Evolutionary conservation across 495 filamentous ascomycete genomes (phyloP), one percentile per base, ranked within the genome.

Genomic region (Penicillium turbatum): DNA sequence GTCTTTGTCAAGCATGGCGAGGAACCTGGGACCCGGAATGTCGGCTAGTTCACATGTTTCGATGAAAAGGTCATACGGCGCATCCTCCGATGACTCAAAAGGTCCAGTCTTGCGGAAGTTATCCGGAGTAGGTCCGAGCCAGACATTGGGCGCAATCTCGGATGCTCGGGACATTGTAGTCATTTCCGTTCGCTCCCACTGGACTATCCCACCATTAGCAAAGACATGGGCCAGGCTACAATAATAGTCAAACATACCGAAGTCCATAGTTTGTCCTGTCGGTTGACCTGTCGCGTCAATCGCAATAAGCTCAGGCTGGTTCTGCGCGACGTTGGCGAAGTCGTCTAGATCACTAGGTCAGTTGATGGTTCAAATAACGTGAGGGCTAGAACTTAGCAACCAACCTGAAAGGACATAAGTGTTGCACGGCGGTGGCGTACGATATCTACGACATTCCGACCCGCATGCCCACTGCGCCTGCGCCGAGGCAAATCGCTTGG

Each of bases 181-280:
- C 93, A 98, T 98, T 66, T 98, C 93, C 37, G 82, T 57, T 44
- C 92, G 82, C 68, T 98, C 93, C 71, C 87, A 88, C 60, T 93
- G 85, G 67, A 88, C 84, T 86, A 17, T 8, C 10, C 21, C 30
- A 32, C 47, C 39, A 15, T 51, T 15, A 46, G 16, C 13, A 16
- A n/a, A 17, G 12, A 29, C 9, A 3, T n/a, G 12, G 0, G 2
- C 13, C 30, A 27, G 7, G 30, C 16, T 29, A 1, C 13, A 1
- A 29, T 16, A 2, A 2, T 24, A 24, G 11, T 34, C 24, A 6
- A 27, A 74, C 82, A 72, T 66, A 86, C 84, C 87, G 64, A 98
- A 95, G 67, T 97, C 92, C 59, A 95, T 77, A n/a, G 91, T 83
- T 19, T 85, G 81, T 12, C 85, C 88, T 6, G 89, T 95, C 42